Conservation (phyloP, 2,329 filamentous ascomycete species). For the Aspergillus quadricinctus region DNA sequence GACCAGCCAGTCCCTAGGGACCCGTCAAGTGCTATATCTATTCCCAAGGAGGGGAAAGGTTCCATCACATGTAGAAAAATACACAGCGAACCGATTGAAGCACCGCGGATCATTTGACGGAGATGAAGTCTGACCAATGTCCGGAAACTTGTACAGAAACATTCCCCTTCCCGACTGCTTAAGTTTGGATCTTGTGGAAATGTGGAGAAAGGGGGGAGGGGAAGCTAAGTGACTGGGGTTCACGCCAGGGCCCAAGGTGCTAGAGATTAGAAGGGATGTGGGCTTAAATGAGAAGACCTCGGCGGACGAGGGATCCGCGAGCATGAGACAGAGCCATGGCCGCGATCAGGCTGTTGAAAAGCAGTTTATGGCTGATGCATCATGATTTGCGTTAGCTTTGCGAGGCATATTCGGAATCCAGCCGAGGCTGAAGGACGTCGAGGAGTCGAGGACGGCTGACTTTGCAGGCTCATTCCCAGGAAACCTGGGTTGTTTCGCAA, state of each 20-base stretch:
- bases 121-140: not conserved
- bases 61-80: conserved; percentile 11
- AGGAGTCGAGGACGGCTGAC: not conserved
- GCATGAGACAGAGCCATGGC: not conserved
- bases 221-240: not conserved
- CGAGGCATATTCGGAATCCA: not conserved
- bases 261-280: not conserved
- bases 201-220: not conserved
- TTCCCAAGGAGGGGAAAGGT: conserved; percentile 1
- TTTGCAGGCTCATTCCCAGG: not conserved
- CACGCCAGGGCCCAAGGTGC: not conserved
- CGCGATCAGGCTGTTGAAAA: not conserved
- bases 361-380: not conserved
- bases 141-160: conserved; percentile 1
- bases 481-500: not conserved
- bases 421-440: not conserved
- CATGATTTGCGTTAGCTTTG: not conserved
- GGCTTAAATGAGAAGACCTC: not conserved
- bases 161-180: conserved; percentile 2
- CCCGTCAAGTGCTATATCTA: conserved; percentile 4
- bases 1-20: not conserved
- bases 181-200: not conserved
- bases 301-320: not conserved
- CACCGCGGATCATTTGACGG: conserved; percentile 8
- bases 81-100: conserved; percentile 1